Evolutionary conservation across 2,329 filamentous ascomycete genomes (phyloP), one percentile per base, ranked within the genome.

Genomic region (Aspergillus thermomutatus): DNA sequence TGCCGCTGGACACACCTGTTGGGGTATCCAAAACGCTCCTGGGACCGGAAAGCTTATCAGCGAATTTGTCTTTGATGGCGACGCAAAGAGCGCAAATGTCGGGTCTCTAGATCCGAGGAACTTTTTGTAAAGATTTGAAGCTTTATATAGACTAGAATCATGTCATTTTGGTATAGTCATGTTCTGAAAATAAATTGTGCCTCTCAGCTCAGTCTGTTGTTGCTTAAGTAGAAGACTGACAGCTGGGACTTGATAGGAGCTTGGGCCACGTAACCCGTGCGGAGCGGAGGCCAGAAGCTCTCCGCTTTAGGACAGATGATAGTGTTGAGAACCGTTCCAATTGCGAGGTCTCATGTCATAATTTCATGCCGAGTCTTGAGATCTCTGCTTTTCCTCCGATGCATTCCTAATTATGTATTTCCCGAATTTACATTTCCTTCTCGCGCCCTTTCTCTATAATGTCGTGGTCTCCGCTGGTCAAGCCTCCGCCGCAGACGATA

Each of bases 11-110:
- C 94, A 99, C 78, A 96, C 92, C 1, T 97, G 93, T 77, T 99
- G 94, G 94, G 94, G 94, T 0, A 96, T 99, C 23, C 93, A 97
- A 77, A 97, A 99, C 76, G 91, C 87, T 0, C 92, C 93, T 1
- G 94, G 83, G 1, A 97, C 93, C 7, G 90, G 90, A 3, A 90
- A 87, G 75, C 72, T 93, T 41, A 88, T 94, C 79, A 88, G 88
- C 40, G 89, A 93, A 73, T 86, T 90, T 74, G 77, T 94, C 2
- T 86, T 92, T 66, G 89, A 92, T 54, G 90, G 89, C 0, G 75
- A 78, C 58, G 83, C 87, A 1, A 86, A 74, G 67, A 92, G 88
- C 64, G 87, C 89, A 4, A 81, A 87, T 60, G 80, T 92, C 28
- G 77, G 78, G 1, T 82, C 80, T 40, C 71, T 93, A 61, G 87